phyloP scores from a whole-genome alignment of 805 yeast genomes.

The Myxozyma mucilagina region DNA sequence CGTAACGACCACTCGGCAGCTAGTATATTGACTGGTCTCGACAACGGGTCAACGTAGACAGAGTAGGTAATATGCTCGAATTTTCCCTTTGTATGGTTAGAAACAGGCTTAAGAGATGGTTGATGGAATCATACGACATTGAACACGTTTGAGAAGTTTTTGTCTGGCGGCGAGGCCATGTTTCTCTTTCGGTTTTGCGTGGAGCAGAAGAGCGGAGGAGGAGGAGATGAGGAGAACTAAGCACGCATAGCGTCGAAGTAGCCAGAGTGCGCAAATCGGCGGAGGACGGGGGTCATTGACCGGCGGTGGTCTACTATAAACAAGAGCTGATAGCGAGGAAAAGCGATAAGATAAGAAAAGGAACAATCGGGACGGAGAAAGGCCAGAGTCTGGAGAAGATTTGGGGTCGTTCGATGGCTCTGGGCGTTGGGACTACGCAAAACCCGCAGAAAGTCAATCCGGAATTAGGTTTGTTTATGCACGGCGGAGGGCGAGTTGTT shows the following conservation, averaged over 20 bases:
- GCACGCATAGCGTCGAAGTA: neutral
- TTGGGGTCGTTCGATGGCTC: neutral
- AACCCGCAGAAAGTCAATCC: neutral
- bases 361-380: neutral
- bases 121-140: slow-evolving; percentile 17
- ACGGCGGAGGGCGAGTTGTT: neutral
- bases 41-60: slow-evolving; percentile 29
- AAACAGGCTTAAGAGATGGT: neutral
- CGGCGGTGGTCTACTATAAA: neutral
- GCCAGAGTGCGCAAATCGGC: neutral
- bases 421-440: neutral
- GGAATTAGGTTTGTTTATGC: neutral
- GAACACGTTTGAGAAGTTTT: slow-evolving; percentile 25
- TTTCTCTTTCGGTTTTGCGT: neutral
- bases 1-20: slow-evolving; percentile 30
- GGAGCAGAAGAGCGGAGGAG: neutral
- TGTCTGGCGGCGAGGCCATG: slow-evolving; percentile 24
- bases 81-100: slow-evolving; percentile 14
- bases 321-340: no score
- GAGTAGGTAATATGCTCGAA: slow-evolving; percentile 29
- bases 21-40: slow-evolving; percentile 23
- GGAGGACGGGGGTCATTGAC: neutral
- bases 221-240: neutral
- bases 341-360: neutral
- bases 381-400: neutral